Evolutionary conservation across 495 filamentous ascomycete species (phyloP).

Genomic region (Mycothermus thermophilus): DNA sequence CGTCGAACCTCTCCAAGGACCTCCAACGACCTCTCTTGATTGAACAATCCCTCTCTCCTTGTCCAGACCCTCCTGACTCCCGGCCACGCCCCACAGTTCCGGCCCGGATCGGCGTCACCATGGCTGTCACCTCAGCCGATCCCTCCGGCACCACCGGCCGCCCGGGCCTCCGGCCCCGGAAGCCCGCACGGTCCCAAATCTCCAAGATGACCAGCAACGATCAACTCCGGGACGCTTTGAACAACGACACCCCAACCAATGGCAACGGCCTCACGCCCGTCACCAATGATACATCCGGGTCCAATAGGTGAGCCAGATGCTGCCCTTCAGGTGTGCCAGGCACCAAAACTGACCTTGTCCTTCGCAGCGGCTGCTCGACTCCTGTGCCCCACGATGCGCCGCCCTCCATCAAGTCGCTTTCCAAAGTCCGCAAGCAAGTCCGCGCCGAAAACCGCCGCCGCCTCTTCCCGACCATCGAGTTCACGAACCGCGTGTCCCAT

Average conservation of each 20-base stretch:
- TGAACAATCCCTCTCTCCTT: no score
- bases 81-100: no score
- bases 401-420: constrained; percentile 74
- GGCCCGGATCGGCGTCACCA: no score
- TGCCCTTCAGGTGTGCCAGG: no score
- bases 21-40: no score
- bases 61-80: no score
- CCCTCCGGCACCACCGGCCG: constrained; percentile 14
- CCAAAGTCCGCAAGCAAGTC: constrained; percentile 68
- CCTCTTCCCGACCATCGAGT: constrained; percentile 92
- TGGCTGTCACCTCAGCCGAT: constrained; percentile 18
- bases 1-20: no score
- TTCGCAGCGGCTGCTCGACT: constrained; percentile 66
- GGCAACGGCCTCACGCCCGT: constrained; percentile 20
- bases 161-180: constrained; percentile 29
- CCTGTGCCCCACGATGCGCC: constrained; percentile 83
- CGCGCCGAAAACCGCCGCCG: constrained; percentile 69
- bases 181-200: constrained; percentile 27
- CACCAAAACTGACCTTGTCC: no score
- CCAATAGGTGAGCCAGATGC: no score
- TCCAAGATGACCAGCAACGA: constrained; percentile 26
- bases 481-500: constrained; percentile 83
- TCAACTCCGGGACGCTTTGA: no score
- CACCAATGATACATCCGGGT: no score
- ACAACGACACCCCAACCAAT: constrained; percentile 16